phyloP scores from a whole-genome alignment of 768 basidiomycete species.

The Lactarius hengduanensis region DNA sequence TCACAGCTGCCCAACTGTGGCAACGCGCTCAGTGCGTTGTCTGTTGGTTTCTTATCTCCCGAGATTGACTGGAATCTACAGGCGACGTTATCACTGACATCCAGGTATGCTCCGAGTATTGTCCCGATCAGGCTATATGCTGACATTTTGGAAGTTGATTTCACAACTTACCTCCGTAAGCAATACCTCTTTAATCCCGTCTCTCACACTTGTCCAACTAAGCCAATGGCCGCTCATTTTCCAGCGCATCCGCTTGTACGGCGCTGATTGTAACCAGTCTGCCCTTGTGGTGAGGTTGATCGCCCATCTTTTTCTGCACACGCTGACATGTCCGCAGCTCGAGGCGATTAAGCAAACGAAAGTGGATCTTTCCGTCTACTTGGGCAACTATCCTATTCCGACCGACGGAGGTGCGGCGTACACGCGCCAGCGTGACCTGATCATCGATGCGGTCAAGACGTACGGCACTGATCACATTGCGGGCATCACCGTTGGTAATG shows the following conservation, averaged over 20 bases:
- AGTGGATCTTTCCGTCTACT: constrained; percentile 77
- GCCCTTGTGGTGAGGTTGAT: constrained; percentile 58
- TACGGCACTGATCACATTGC: constrained; percentile 75
- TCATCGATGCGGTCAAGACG: constrained; percentile 65
- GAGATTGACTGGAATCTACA: constrained; percentile 26
- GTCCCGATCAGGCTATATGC: not conserved
- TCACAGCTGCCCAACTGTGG: constrained; percentile 73
- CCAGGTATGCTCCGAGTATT: constrained; percentile 45
- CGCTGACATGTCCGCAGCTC: constrained; percentile 42
- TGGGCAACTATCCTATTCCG: constrained; percentile 65
- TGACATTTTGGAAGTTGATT: constrained; percentile 49
- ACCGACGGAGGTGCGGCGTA: constrained; percentile 72
- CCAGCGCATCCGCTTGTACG: constrained; percentile 76
- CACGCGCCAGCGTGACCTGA: constrained; percentile 63
- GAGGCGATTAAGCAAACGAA: constrained; percentile 91
- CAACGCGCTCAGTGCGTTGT: constrained; percentile 42
- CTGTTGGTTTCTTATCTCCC: constrained; percentile 6
- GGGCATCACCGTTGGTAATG: constrained; percentile 91
- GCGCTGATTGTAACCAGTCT: constrained; percentile 83
- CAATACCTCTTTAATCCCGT: constrained; percentile 1
- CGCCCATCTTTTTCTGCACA: not conserved
- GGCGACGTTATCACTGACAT: constrained; percentile 66
- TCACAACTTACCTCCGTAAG: constrained; percentile 75
- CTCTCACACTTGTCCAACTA: not conserved
- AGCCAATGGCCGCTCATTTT: constrained; percentile 1